These are phyloP conservation scores for Royoungia palumana DNA, from an alignment of 768 basidiomycete genomes.

Conservation along the genomic window DNA sequence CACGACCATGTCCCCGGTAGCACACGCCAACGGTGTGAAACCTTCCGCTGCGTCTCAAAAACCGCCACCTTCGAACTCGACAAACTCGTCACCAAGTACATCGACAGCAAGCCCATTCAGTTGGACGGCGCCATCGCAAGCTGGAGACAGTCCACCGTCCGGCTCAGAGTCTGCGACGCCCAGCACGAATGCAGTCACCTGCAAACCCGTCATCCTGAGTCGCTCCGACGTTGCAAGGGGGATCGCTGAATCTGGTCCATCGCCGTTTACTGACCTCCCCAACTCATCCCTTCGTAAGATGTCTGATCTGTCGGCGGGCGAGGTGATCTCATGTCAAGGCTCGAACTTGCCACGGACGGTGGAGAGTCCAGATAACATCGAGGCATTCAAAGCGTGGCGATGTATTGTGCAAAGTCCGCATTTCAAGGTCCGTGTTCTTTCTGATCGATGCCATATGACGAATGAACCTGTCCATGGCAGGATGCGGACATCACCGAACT, in stretches of 20 bases:
- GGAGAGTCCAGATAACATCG: conserved; percentile 70
- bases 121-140: conserved; percentile 25
- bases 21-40: conserved; percentile 37
- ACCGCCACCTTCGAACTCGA: conserved; percentile 16
- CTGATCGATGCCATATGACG: neutral
- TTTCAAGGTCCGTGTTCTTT: conserved; percentile 57
- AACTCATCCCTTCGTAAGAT: conserved; percentile 38
- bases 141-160: conserved; percentile 34
- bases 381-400: conserved; percentile 77
- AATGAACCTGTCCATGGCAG: conserved; percentile 33
- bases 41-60: conserved; percentile 14
- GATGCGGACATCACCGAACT: conserved; percentile 77
- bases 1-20: conserved; percentile 40
- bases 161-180: conserved; percentile 31
- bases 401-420: conserved; percentile 70
- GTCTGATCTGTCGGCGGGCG: conserved; percentile 41
- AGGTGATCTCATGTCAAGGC: conserved; percentile 64
- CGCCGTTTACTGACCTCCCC: conserved; percentile 45
- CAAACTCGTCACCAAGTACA: conserved; percentile 26
- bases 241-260: conserved; percentile 56
- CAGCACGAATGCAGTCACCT: conserved; percentile 28
- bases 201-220: conserved; percentile 25
- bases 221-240: conserved; percentile 48
- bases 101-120: conserved; percentile 26
- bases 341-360: conserved; percentile 66